Evolutionary conservation across 768 basidiomycete species (phyloP).

Genomic region (Sarcodon sp.): DNA sequence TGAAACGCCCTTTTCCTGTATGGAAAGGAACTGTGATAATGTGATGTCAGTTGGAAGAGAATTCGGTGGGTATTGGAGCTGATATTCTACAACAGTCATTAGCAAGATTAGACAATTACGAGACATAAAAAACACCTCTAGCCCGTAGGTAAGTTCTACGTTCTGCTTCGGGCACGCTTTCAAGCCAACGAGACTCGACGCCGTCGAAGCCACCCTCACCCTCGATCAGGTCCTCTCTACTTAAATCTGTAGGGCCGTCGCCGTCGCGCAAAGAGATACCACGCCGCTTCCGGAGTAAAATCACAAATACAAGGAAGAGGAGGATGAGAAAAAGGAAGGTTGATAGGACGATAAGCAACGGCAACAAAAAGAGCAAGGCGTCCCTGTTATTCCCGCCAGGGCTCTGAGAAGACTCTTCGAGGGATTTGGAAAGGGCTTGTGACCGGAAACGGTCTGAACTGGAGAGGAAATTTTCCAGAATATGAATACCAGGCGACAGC

Average conservation of each 20-base stretch:
- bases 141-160: constrained; percentile 69
- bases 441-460: too few species aligned
- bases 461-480: too few species aligned
- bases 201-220: constrained; percentile 91
- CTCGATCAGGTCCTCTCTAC: constrained; percentile 78
- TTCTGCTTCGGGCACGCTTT: constrained; percentile 55
- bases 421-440: too few species aligned
- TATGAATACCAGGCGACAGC: too few species aligned
- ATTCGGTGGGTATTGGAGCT: constrained; percentile 84
- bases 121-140: constrained; percentile 50
- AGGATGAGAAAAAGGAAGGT: constrained; percentile 89
- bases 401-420: too few species aligned
- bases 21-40: constrained; percentile 94
- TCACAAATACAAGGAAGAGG: constrained; percentile 80
- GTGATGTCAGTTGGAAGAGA: constrained; percentile 98
- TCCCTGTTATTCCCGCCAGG: constrained; percentile 18
- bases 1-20: constrained; percentile 98
- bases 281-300: constrained; percentile 68
- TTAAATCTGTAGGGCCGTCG: constrained; percentile 91
- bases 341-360: constrained; percentile 86
- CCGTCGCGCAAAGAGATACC: constrained; percentile 73
- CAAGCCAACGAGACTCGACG: constrained; percentile 89
- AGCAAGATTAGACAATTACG: not conserved
- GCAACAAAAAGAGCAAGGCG: constrained; percentile 78
- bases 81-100: constrained; percentile 40